Conservation (phyloP, 2,329 filamentous ascomycete species). For the Diaporthe sp. region DNA sequence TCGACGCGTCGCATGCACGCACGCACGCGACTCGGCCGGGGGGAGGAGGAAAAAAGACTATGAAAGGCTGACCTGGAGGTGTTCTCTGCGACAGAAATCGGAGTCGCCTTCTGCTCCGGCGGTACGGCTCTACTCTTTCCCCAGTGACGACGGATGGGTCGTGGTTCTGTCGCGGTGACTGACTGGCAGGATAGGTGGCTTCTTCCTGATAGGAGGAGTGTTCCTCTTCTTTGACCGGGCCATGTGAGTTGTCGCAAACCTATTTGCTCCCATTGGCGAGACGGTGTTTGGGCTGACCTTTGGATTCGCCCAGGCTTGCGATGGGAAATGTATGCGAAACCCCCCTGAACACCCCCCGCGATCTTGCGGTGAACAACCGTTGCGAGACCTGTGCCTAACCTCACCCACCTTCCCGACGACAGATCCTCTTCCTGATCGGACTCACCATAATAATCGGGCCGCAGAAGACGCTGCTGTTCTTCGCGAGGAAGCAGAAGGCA, state of each 20-base stretch:
- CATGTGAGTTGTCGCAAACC: conserved; percentile 72
- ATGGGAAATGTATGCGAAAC: conserved; percentile 87
- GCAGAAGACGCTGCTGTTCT: conserved; percentile 93
- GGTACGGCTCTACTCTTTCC: conserved; percentile 74
- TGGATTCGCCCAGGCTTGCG: conserved; percentile 75
- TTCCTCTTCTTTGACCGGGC: conserved; percentile 98
- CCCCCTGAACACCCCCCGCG: conserved; percentile 12
- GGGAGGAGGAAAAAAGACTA: neutral
- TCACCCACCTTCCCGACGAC: conserved; percentile 37
- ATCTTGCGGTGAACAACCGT: conserved; percentile 32
- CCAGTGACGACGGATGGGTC: neutral
- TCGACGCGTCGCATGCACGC: neutral
- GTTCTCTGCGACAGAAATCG: conserved; percentile 78
- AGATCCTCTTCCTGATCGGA: conserved; percentile 98
- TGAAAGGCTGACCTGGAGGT: conserved; percentile 50
- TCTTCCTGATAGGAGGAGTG: conserved; percentile 95
- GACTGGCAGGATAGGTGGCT: conserved; percentile 73
- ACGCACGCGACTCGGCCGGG: conserved; percentile 16
- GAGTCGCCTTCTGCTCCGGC: conserved; percentile 96
- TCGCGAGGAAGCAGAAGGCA: conserved; percentile 92
- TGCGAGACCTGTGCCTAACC: conserved; percentile 5
- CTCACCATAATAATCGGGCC: conserved; percentile 95
- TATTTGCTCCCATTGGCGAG: conserved; percentile 14
- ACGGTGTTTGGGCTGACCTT: conserved; percentile 12
- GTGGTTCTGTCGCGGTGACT: conserved; percentile 42